These are phyloP conservation scores for Lichtheimia corymbifera DNA, from an alignment of 371 early-diverging fungal genomes.

Conservation along the genomic window DNA sequence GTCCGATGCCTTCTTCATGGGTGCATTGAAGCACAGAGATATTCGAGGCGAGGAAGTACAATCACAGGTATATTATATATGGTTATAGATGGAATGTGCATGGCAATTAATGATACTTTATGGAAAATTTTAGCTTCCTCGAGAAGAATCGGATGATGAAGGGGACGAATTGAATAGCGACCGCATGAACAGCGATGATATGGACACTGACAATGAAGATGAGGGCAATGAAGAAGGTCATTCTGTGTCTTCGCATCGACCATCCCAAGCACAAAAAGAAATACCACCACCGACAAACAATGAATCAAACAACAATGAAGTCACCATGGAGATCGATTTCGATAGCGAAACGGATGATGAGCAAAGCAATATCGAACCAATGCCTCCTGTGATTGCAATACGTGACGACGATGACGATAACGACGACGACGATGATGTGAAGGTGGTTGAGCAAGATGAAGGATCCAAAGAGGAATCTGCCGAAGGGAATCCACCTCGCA, in stretches of 20 bases:
- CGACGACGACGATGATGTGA: not conserved
- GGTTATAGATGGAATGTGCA: not conserved
- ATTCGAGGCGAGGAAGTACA: constrained; percentile 71
- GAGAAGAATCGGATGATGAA: constrained; percentile 21
- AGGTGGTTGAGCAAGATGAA: not conserved
- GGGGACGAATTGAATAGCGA: constrained; percentile 14
- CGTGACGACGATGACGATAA: not conserved
- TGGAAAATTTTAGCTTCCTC: constrained; percentile 20
- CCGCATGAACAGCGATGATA: constrained; percentile 24
- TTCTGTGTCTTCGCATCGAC: too few relatives aligned
- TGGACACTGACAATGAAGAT: constrained; percentile 21
- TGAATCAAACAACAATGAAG: not conserved
- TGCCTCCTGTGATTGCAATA: not conserved
- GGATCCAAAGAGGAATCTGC: not conserved
- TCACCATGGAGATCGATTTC: constrained; percentile 4
- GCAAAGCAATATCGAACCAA: not conserved
- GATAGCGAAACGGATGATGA: constrained; percentile 6
- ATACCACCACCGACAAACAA: too few relatives aligned
- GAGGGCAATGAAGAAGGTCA: constrained; percentile 11
- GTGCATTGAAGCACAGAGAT: constrained; percentile 75
- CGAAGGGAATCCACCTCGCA: not conserved
- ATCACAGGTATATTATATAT: constrained; percentile 59
- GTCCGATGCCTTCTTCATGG: constrained; percentile 62
- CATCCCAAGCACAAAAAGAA: too few relatives aligned
- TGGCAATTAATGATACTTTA: not conserved